Percentiles rank a stretch among this genome's conserved stretches.
phyloP scores from a whole-genome alignment of 441 rosid species.

The Metrosideros polymorpha region DNA sequence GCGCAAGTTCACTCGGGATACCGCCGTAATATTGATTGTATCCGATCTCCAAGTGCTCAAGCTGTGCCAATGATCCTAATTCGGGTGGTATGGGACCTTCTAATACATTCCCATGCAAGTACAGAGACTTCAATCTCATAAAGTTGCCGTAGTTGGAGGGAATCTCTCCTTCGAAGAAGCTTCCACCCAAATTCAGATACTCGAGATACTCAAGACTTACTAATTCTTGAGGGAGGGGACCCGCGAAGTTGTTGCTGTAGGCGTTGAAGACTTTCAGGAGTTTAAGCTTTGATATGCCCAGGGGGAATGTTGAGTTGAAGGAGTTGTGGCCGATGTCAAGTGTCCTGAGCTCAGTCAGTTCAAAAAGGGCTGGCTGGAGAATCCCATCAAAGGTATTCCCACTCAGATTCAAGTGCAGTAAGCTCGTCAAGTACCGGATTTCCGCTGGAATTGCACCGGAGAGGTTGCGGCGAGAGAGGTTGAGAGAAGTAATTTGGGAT shows the following conservation, averaged over 20 bases:
- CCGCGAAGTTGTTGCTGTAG: constrained; percentile 71
- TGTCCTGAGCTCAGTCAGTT: constrained; percentile 37
- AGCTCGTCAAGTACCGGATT: constrained; percentile 43
- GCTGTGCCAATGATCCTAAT: constrained; percentile 45
- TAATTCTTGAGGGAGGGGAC: constrained; percentile 51
- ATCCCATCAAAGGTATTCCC: constrained; percentile 56
- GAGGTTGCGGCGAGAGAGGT: constrained; percentile 63
- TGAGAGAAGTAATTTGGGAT: constrained; percentile 46
- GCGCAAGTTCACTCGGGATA: constrained; percentile 46
- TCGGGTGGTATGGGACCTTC: constrained; percentile 54
- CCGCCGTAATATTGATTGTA: constrained; percentile 53
- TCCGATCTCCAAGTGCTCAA: constrained; percentile 73
- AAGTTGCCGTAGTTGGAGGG: constrained; percentile 54
- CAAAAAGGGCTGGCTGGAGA: constrained; percentile 43
- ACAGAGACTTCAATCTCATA: constrained; percentile 35
- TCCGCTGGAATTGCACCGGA: constrained; percentile 58
- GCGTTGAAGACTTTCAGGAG: constrained; percentile 53
- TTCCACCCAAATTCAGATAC: constrained; percentile 83
- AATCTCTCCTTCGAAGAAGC: constrained; percentile 76
- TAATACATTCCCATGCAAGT: constrained; percentile 62
- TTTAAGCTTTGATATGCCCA: constrained; percentile 67
- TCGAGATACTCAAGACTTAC: constrained; percentile 47
- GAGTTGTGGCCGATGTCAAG: constrained; percentile 80
- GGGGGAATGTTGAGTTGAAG: constrained; percentile 66
- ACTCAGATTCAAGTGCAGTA: constrained; percentile 67